phyloP scores from a whole-genome alignment of 1,139 yeast species.

The Pichia sp. region DNA sequence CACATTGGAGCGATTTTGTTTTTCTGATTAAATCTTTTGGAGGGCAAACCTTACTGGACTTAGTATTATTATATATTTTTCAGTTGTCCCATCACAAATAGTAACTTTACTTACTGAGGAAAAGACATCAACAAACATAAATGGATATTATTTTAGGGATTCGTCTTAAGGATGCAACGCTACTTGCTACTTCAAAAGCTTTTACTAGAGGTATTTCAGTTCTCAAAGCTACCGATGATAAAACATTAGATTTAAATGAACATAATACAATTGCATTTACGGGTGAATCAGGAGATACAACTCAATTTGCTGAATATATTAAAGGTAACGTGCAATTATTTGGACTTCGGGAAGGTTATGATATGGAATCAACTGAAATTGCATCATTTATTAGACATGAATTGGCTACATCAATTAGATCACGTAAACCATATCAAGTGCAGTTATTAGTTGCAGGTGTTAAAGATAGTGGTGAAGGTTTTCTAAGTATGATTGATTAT shows the following conservation, averaged over 20 bases:
- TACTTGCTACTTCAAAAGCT: constrained; percentile 90
- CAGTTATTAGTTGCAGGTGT: constrained; percentile 84
- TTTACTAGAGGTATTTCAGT: constrained; percentile 91
- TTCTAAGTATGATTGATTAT: constrained; percentile 87
- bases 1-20: too few relatives aligned
- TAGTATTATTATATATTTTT: too few relatives aligned
- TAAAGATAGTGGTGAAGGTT: constrained; percentile 55
- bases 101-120: too few relatives aligned
- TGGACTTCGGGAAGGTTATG: constrained; percentile 79
- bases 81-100: too few relatives aligned
- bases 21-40: too few relatives aligned
- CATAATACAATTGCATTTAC: constrained; percentile 84
- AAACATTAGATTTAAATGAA: constrained; percentile 70
- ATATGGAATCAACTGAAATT: constrained; percentile 76
- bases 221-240: constrained; percentile 80
- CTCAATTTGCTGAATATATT: constrained; percentile 90
- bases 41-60: too few relatives aligned
- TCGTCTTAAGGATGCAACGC: constrained; percentile 70
- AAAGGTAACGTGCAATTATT: constrained; percentile 90
- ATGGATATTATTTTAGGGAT: constrained; percentile 94
- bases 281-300: constrained; percentile 97
- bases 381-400: constrained; percentile 86
- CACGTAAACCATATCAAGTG: constrained; percentile 92
- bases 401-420: constrained; percentile 81
- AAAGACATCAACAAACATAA: too few relatives aligned